Evolutionary conservation across 768 basidiomycete species (phyloP), one percentile per base, ranked within the genome.

Genomic region (Clitopilus passeckerianus): DNA sequence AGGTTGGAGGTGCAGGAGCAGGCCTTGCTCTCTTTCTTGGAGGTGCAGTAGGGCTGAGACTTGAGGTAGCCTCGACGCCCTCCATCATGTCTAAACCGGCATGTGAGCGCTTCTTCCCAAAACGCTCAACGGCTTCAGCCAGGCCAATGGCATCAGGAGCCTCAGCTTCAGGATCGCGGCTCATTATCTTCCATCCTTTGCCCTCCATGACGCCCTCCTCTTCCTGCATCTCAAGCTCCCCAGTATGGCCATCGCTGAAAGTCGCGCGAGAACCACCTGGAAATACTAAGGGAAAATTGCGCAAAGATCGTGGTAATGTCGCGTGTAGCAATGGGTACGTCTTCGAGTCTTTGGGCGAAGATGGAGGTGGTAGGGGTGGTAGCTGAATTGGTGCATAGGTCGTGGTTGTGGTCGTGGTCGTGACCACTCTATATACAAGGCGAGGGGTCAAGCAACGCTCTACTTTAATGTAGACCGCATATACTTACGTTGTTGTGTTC

Each of bases 371-470:
- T 1, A 93, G 73, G 7, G 87, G 74, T 1, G 92, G 92, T 1
- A 94, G 71, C 37, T 85, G 87, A 62, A 94, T 92, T n/a, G 92
- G 92, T 58, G 92, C 88, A 75, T 94, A 93, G 10, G 88, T 86
- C 1, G 93, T 94, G 1, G 92, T 94, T 1, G 93, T 94, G 0
- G 90, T 92, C 1, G 93, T 94, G n/a, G 90, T 93, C 54, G 92
- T 94, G 65, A 91, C 88, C 66, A 94, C 90, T 57, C 92, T 94
- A 68, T 35, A 64, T 43, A 63, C 60, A 60, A 63, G n/a, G 54
- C 35, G n/a, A 2, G 4, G 2, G 62, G 69, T 57, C 69, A 67
- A 59, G 70, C 60, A 59, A 58, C 37, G 46, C 58, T 54, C 44
- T 2, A 54, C 54, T 56, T 20, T 24, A n/a, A 8, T 57, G 33